Conservation (phyloP, 345 rosid genomes). For the Iberis pinnata region DNA sequence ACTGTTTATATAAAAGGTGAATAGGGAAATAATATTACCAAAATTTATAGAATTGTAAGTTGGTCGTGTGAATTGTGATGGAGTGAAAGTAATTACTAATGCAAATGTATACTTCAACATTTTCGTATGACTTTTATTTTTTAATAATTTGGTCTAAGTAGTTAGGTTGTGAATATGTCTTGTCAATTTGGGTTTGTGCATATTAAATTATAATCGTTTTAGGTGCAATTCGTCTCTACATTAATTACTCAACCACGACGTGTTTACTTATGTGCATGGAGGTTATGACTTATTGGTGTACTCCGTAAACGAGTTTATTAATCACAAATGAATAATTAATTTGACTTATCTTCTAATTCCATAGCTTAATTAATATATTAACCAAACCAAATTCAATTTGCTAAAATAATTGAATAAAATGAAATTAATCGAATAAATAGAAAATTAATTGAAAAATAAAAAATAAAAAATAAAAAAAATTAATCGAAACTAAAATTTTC, state of each 20-base stretch:
- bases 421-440: too few relatives aligned
- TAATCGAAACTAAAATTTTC: too few relatives aligned
- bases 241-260: conserved; percentile 20
- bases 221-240: conserved; percentile 12
- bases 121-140: conserved; percentile 13
- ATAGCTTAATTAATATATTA: too few relatives aligned
- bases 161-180: conserved; percentile 12
- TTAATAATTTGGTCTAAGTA: conserved; percentile 11
- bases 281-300: conserved; percentile 13
- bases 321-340: too few relatives aligned
- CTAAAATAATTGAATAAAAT: too few relatives aligned
- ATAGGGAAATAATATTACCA: too few relatives aligned
- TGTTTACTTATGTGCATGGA: conserved; percentile 9
- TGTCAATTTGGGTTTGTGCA: conserved; percentile 26
- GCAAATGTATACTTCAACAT: conserved; percentile 9
- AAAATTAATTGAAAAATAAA: too few relatives aligned
- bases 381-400: too few relatives aligned
- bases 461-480: too few relatives aligned
- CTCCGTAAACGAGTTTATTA: background rate
- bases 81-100: conserved; percentile 20
- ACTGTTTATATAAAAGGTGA: too few relatives aligned
- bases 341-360: too few relatives aligned
- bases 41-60: too few relatives aligned
- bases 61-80: conserved; percentile 23
- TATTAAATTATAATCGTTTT: conserved; percentile 11